Percentiles rank a stretch among this genome's conserved stretches.
Conservation (phyloP, 139 green algal species). For the Protoeuglena noctilucae region DNA sequence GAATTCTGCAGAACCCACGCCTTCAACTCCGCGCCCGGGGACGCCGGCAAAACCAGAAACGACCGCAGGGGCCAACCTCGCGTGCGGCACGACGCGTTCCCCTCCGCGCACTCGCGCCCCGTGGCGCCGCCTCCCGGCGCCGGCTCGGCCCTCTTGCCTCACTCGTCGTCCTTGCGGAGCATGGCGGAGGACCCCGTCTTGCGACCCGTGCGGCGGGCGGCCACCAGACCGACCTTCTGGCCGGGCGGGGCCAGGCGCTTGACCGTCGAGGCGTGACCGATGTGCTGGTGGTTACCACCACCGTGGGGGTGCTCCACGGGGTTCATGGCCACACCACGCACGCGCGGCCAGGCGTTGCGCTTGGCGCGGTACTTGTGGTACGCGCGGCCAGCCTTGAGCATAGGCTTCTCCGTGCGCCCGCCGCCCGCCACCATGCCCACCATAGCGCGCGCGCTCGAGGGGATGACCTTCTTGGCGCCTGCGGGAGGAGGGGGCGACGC, state of each 20-base stretch:
- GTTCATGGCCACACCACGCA: slow-evolving; percentile 99
- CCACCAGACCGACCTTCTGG: slow-evolving; percentile 74
- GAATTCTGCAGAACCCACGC: too few species aligned
- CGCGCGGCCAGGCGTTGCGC: slow-evolving; percentile 77
- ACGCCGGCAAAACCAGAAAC: too few species aligned
- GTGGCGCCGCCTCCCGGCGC: too few species aligned
- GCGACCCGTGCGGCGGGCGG: slow-evolving; percentile 56
- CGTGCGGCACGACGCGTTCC: too few species aligned
- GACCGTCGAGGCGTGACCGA: slow-evolving; percentile 95
- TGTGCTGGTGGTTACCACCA: slow-evolving; percentile 99
- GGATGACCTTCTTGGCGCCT: slow-evolving; percentile 57
- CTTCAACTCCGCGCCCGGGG: too few species aligned
- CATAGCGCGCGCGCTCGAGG: slow-evolving; percentile 74
- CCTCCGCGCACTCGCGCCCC: too few species aligned
- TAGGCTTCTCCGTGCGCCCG: slow-evolving; percentile 96
- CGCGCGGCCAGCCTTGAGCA: slow-evolving; percentile 91
- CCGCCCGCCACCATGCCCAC: slow-evolving; percentile 93
- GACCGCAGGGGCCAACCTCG: too few species aligned
- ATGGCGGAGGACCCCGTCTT: slow-evolving; percentile 19
- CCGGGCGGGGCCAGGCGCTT: slow-evolving; percentile 59
- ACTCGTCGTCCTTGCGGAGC: slow-evolving; percentile 15
- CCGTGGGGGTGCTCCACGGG: slow-evolving; percentile 98
- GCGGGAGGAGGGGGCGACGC: too few species aligned
- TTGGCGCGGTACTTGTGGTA: slow-evolving; percentile 97
- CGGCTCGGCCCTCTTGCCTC: too few species aligned